Evolutionary conservation across 805 yeast genomes (phyloP), one percentile per base, ranked within the genome.

Genomic region (Candida krabiensis): DNA sequence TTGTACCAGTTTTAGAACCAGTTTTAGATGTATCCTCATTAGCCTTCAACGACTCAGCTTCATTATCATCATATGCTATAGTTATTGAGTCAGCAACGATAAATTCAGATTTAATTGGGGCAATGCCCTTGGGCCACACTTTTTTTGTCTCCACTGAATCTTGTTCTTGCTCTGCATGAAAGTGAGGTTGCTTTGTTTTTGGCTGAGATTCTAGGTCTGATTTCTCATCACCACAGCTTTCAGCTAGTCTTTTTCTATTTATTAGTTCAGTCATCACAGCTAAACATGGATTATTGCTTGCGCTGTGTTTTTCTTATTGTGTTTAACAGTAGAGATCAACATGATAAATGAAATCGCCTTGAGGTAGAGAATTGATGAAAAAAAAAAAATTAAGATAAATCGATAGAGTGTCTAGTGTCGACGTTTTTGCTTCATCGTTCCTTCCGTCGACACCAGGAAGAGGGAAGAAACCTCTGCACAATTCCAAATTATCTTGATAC

Each of bases 71-170:
- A 19, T 62, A 55, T 2, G 37, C 34, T 5, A 33, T 34, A 2
- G 46, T 36, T 2, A 33, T 35, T 2, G 55, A 31, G 30, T 49
- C 36, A 46, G 52, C 38, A 5, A 83, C 64, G 8, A 84, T 63
- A 47, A 50, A 89, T 54, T 89, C 93, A 2, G 81, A 64, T 60
- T 88, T 89, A 53, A 88, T 74, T 9, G 81, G 75, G 0, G 96
- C 96, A 35, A 83, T 66, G 32, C 96, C 95, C 44, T 75, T 78
- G 17, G 63, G 59, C 28, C 54, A 47, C 23, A 33, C 38, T 22
- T 35, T 38, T 6, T 26, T 30, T 24, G 29, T 21, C 15, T 27
- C 34, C 21, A 18, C 23, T 11, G 40, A 29, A 4, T 23, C 30
- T 12, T 30, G 33, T 18, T 43, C 46, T 8, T 24, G 18, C n/a